phyloP scores from a whole-genome alignment of 345 rosid genomes.

The Murraya koenigii region DNA sequence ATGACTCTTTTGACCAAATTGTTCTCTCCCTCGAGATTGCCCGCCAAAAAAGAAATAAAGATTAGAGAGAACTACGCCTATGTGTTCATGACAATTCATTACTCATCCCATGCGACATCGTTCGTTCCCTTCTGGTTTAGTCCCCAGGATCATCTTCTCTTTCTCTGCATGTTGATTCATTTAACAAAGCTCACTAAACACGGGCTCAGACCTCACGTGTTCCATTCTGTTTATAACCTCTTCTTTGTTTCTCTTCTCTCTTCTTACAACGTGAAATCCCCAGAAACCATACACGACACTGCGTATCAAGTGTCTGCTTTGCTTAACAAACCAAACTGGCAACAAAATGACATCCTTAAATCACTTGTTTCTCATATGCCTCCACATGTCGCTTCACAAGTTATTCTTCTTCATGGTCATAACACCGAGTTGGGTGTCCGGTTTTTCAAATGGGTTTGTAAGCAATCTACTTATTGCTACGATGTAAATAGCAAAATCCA shows the following conservation, averaged over 20 bases:
- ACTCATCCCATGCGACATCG: background rate
- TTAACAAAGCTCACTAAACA: constrained; percentile 24
- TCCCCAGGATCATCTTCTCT: background rate
- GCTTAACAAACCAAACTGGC: constrained; percentile 34
- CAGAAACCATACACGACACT: constrained; percentile 11
- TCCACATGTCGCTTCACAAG: constrained; percentile 37
- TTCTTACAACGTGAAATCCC: background rate
- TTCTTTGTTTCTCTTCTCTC: constrained; percentile 22
- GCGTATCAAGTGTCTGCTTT: constrained; percentile 22
- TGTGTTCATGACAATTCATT: background rate
- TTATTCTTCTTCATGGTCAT: constrained; percentile 29
- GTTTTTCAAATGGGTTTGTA: constrained; percentile 45
- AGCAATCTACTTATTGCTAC: constrained; percentile 45
- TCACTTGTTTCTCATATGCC: constrained; percentile 44
- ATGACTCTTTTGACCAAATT: no score
- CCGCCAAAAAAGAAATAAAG: background rate
- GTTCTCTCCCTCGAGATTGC: background rate
- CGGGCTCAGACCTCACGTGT: constrained; percentile 11
- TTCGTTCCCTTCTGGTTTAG: background rate
- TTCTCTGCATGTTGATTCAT: constrained; percentile 35
- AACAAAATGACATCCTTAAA: constrained; percentile 27
- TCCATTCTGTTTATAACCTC: constrained; percentile 5
- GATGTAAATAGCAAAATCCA: constrained; percentile 27
- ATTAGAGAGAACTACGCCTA: no score
- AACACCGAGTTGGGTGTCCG: constrained; percentile 21